Evolutionary conservation across 2,329 filamentous ascomycete genomes (phyloP).

Genomic region (Xylariaceae sp.): DNA sequence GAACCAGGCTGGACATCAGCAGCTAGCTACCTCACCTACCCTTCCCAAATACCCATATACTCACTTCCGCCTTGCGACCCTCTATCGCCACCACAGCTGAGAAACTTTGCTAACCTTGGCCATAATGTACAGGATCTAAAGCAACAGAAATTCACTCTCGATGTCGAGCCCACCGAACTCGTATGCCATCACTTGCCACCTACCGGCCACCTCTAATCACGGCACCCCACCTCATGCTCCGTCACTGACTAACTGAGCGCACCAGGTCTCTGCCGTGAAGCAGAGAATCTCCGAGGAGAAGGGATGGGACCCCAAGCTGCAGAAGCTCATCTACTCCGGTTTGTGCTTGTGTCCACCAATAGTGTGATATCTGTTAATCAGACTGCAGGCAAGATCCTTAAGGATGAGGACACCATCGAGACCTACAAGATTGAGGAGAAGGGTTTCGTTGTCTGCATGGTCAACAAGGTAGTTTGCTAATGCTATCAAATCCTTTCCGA

Average conservation of each 20-base stretch:
- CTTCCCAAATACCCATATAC: conserved; percentile 8
- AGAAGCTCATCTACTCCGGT: conserved; percentile 99
- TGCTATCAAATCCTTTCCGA: too few species aligned
- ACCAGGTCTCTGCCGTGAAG: conserved; percentile 83
- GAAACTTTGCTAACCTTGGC: conserved; percentile 1
- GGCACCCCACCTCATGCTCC: conserved; percentile 2
- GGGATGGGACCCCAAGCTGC: conserved; percentile 83
- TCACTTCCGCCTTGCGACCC: conserved; percentile 3
- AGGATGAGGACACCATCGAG: conserved; percentile 94
- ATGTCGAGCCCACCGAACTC: conserved; percentile 87
- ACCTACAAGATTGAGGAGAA: conserved; percentile 99
- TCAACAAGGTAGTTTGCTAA: conserved; percentile 72
- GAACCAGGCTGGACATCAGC: conserved; percentile 14
- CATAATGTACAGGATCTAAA: conserved; percentile 72
- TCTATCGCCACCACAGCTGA: conserved; percentile 1
- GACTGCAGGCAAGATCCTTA: conserved; percentile 86
- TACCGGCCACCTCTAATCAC: neutral
- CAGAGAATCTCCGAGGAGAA: conserved; percentile 88
- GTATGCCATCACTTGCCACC: conserved; percentile 52
- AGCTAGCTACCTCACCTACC: conserved; percentile 4
- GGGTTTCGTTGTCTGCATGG: conserved; percentile 98
- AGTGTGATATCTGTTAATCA: conserved; percentile 19
- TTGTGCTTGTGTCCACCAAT: conserved; percentile 28
- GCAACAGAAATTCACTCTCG: conserved; percentile 96
- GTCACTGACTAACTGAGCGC: conserved; percentile 15